Base-by-base conservation (phyloP, 768 basidiomycete genomes). In the Rhodocollybia butyracea region DNA sequence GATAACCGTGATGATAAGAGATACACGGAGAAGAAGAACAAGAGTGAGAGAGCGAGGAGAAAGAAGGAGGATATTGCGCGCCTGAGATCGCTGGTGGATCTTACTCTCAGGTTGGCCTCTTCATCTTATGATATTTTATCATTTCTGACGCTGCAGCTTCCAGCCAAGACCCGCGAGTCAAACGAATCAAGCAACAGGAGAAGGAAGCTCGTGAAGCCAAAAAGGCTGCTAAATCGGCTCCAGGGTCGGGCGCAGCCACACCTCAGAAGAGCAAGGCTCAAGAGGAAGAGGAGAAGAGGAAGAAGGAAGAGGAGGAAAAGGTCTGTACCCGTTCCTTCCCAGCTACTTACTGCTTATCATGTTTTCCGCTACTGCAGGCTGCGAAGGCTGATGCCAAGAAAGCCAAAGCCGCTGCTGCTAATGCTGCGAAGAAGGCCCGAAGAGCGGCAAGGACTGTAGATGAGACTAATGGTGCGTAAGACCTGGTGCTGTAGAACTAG, bases 11-110 rank as follows among this genome's bases (percentile, higher is more conserved):
- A 98, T 70, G 96, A 99, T 71, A 98, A 98, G 74, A 89, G 96
- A 29, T 97, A 95, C 75, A 94, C 93, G 17, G 96, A 98, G 75
- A 98, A 98, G 81, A 99, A 99, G 82, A 99, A 99, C 84, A 98
- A 97, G 73, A 74, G 91, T 5, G 96, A 99, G 74, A 94, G 96
- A 31, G 91, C 94, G 12, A 83, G 94, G 56, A 80, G 92, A 68
- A 99, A 99, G 80, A 97, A 97, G 80, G 96, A 97, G 63, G 96
- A 99, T 72, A 98, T 84, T 42, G 88, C 93, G 12, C 89, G 94
- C 63, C 71, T 98, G 27, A 86, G 96, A 51, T 76, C 76, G 26
- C 76, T 99, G 24, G 94, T 99, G 47, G 96, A 98, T 75, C 74
- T 88, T 54, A 84, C 91, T 22, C 81, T 97, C 46, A 74, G 76